Percentiles rank a stretch among this genome's conserved stretches.
Evolutionary conservation across 345 rosid species (phyloP).

Genomic region (Leavenworthia alabamica): DNA sequence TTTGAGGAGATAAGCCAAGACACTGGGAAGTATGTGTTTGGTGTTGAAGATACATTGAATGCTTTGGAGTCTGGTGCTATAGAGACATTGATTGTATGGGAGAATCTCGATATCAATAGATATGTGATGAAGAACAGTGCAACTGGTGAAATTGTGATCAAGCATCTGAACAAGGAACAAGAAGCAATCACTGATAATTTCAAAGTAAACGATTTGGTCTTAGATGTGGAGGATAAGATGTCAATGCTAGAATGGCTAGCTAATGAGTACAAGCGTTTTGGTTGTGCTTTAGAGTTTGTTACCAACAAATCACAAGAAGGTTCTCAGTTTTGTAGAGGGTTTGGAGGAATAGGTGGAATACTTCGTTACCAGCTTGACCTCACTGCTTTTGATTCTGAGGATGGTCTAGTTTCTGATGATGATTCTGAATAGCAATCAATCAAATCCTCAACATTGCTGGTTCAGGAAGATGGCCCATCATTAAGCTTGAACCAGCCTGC

Average conservation of each 20-base stretch:
- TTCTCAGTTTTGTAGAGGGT: conserved; percentile 33
- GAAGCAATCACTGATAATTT: conserved; percentile 32
- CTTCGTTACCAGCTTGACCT: conserved; percentile 31
- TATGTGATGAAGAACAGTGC: conserved; percentile 29
- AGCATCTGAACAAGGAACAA: conserved; percentile 34
- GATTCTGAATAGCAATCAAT: conserved; percentile 27
- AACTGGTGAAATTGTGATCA: conserved; percentile 25
- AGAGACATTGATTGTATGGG: conserved; percentile 32
- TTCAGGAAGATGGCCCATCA: neutral
- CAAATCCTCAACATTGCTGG: conserved; percentile 13
- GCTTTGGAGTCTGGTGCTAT: conserved; percentile 33
- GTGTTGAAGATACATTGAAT: conserved; percentile 34
- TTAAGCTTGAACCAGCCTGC: conserved; percentile 22
- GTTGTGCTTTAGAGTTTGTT: conserved; percentile 34
- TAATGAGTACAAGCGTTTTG: conserved; percentile 25
- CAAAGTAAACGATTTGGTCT: conserved; percentile 18
- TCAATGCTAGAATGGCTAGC: conserved; percentile 34
- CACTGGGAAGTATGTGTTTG: conserved; percentile 31
- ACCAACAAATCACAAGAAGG: conserved; percentile 36
- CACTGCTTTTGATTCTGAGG: conserved; percentile 13
- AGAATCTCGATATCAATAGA: conserved; percentile 34
- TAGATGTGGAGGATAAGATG: conserved; percentile 33
- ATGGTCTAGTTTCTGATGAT: conserved; percentile 13
- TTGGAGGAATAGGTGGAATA: conserved; percentile 38
- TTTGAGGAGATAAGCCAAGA: conserved; percentile 39